Evolutionary conservation across 2,329 filamentous ascomycete species (phyloP), one percentile per base, ranked within the genome.

Genomic region (Sporothrix phasma): DNA sequence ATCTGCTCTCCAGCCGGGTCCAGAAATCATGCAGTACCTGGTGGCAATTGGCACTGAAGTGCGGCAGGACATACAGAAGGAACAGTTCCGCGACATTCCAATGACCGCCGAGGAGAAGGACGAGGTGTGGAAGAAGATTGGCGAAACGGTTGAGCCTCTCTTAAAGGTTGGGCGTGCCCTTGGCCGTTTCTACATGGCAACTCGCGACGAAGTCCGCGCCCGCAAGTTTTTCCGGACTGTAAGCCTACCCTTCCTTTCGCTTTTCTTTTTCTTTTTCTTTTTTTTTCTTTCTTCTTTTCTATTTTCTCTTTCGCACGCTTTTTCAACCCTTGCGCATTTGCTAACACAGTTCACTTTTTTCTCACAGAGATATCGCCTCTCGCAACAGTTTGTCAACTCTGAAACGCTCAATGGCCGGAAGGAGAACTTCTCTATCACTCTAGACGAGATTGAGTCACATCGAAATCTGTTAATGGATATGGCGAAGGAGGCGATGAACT

Each of bases 161-260:
- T 69, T 67, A 22, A 79, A 78, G 67, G 72, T 83, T 22, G 76
- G 76, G 19, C 77, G 76, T 64, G 73, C 74, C 1, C 69, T 84
- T 3, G 73, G 72, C 31, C 77, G 73, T 24, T 69, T 69, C 43
- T 69, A 67, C 59, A 47, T 65, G 64, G 60, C 56, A n/a, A 80
- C 79, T 0, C 75, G 73, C 17, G 81, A 84, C 64, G 81, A 84
- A 62, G 69, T 68, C 11, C 77, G 81, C 43, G 79, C 80, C 4
- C 78, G 74, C 67, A 76, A 78, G 73, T 84, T 82, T 67, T 82
- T 84, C 74, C 77, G 77, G 69, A 76, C 76, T 66, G 81, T 84
- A 74, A 76, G 81, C 22, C 47, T 43, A 17, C 13, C 5, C 26
- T 11, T 37, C 77, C 17, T 15, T 1, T n/a, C n/a, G n/a, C 19